Base-by-base conservation (phyloP, 768 basidiomycete species). In the Polyporus arcularius region DNA sequence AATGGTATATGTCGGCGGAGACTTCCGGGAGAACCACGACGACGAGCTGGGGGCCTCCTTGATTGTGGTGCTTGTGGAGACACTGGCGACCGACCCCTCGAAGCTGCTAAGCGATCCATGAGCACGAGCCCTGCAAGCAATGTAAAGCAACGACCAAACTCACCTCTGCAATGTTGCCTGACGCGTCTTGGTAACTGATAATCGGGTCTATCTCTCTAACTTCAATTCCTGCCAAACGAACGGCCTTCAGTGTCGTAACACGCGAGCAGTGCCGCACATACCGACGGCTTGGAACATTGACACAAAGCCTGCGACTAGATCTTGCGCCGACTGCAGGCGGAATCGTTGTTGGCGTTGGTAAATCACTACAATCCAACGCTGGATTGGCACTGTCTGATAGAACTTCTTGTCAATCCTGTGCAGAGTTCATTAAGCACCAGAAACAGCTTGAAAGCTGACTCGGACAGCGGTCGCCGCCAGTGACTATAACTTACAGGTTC, bases 1-100 rank as follows among this genome's bases (percentile, higher is more conserved):
- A 83, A 2, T 81, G 85, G 65, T 93, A 93, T 11, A 91, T 83
- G 52, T 93, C 89, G 41, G 88, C 86, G 1, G 85, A 88, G 2
- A 82, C 83, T 61, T 92, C 88, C 0, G 90, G 92, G 18, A 93
- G 78, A 41, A 93, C 71, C 28, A 86, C 81, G 1, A 92, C 83
- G 21, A 91, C 77, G 3, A 93, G 77, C 7, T 76, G 76, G 0
- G 90, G 89, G 16, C 54, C 57, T 5, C 67, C 71, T 16, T 16
- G 16, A 2, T 30, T 38, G 8, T 73, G 72, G 35, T 73, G 73
- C 66, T 76, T 79, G 30, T 72, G 65, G 50, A 71, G 73, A 60
- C 81, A 82, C 26, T 79, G 79, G 1, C 65, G 63, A 11, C 90
- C 90, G 4, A 79, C 80, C 3, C 68, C 69, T 15, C 75, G 76